Percentiles rank a stretch among this genome's conserved stretches.
Evolutionary conservation across 441 rosid species (phyloP).

Genomic region (Eruca vesicaria): DNA sequence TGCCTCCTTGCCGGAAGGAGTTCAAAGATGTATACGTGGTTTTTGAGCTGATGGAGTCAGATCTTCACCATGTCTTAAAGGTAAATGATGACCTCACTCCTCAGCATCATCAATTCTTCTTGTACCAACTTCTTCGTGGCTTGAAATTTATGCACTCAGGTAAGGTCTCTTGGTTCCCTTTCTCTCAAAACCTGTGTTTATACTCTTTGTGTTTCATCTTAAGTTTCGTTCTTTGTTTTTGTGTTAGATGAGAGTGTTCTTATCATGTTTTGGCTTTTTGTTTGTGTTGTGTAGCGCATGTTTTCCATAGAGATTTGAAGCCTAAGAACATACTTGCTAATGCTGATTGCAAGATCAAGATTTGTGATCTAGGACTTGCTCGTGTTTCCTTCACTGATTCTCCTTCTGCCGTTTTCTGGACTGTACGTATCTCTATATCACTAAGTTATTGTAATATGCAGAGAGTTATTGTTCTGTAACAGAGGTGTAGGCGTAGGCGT

Average conservation of each 20-base stretch:
- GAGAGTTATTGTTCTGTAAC: background rate
- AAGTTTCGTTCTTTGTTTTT: background rate
- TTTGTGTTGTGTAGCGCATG: conserved; percentile 57
- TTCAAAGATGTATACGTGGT: conserved; percentile 94
- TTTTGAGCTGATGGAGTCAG: conserved; percentile 99
- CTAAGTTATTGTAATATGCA: conserved; percentile 18
- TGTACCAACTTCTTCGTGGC: conserved; percentile 97
- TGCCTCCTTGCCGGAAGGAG: conserved; percentile 90
- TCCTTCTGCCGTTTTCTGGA: conserved; percentile 98
- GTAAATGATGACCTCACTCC: conserved; percentile 89
- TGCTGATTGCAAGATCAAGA: conserved; percentile 95
- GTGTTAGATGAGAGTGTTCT: background rate
- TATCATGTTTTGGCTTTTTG: conserved; percentile 1
- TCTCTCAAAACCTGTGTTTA: background rate
- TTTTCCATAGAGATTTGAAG: conserved; percentile 93
- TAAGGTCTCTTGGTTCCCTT: conserved; percentile 36
- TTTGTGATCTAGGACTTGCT: conserved; percentile 98
- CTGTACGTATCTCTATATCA: conserved; percentile 53
- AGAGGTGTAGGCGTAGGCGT: too few species aligned
- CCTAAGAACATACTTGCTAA: conserved; percentile 96
- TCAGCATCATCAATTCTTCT: conserved; percentile 93
- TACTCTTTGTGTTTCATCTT: background rate
- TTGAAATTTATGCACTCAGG: conserved; percentile 93
- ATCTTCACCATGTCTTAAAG: conserved; percentile 92
- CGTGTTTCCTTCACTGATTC: conserved; percentile 91